Base-by-base conservation (phyloP, 805 yeast genomes). In the Myxozyma lipomycoides region DNA sequence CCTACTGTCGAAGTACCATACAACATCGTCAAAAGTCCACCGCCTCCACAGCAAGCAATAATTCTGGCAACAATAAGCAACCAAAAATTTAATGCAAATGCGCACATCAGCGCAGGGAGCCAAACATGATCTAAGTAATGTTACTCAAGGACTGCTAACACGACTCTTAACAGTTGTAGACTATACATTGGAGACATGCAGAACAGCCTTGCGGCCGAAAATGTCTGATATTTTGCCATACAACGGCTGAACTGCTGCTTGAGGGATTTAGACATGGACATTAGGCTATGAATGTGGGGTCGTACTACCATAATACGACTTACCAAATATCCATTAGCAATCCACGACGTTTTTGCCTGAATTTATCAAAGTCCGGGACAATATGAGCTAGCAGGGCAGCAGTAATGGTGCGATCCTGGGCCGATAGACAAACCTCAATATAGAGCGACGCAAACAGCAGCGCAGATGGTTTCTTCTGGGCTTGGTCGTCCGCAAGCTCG, bases 1-100 rank as follows among this genome's bases (percentile, higher is more conserved):
- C n/a, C n/a, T 96, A 74, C 40, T 83, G 79, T 49, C 93, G 88
- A 76, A 50, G 89, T 84, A 5, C 95, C 83, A 19, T 86, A 77
- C 60, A 87, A 70, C 0, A 90, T 75, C 46, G 83, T 79, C 62
- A 88, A 77, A 0, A 96, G 95, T 5, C 95, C 93, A n/a, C 95
- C 95, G 15, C 95, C 95, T 15, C 96, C 96, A 48, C 84, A 75
- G 17, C 96, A 96, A 22, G 95, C 82, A 45, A 88, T 73, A 52
- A 86, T 83, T 60, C 95, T 74, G 0, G 62, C 63, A 37, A 45
- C 40, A 12, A 61, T 59, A n/a, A 61, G 55, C 1, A 45, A 42
- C 54, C 50, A 53, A 22, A 84, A 82, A 34, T 46, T 55, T n/a
- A 49, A 52, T 6, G 61, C 52, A 35, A 50, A 17, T 1, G 84